Conservation (phyloP, 2,329 filamentous ascomycete species). For the Aspergillus ustus region DNA sequence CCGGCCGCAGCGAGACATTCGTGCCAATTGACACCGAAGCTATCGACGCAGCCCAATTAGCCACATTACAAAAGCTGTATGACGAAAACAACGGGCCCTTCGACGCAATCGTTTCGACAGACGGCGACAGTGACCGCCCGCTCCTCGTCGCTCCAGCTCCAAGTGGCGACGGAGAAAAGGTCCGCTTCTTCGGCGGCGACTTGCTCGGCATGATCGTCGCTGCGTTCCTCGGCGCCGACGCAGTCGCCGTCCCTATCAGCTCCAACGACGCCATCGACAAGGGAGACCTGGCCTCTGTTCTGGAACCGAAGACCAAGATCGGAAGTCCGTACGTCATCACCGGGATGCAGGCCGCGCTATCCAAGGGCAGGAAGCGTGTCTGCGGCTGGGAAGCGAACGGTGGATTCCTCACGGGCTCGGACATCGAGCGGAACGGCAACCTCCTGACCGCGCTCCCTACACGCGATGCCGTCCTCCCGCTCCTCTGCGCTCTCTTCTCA, state of each 20-base stretch:
- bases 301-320: slow-evolving; percentile 39
- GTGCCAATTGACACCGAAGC: slow-evolving; percentile 42
- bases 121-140: slow-evolving; percentile 41
- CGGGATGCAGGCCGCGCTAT: slow-evolving; percentile 37
- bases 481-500: slow-evolving; percentile 36
- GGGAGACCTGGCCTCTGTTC: slow-evolving; percentile 31
- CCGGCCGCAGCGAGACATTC: slow-evolving; percentile 40
- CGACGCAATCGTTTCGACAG: slow-evolving; percentile 38
- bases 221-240: slow-evolving; percentile 34
- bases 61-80: slow-evolving; percentile 33
- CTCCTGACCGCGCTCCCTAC: slow-evolving; percentile 36
- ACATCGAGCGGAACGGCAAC: slow-evolving; percentile 34
- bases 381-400: slow-evolving; percentile 42
- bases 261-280: slow-evolving; percentile 41
- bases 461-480: slow-evolving; percentile 37
- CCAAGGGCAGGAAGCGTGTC: slow-evolving; percentile 33
- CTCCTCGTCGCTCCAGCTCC: slow-evolving; percentile 37
- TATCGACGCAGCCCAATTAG: slow-evolving; percentile 38
- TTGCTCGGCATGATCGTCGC: slow-evolving; percentile 39
- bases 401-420: slow-evolving; percentile 38
- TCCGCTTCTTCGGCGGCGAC: slow-evolving; percentile 41
- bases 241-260: slow-evolving; percentile 40
- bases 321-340: slow-evolving; percentile 41
- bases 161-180: slow-evolving; percentile 24
- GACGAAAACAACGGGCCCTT: slow-evolving; percentile 24